These are phyloP conservation scores for Vinca minor DNA, from an alignment of 257 asterid genomes.

Conservation along the genomic window DNA sequence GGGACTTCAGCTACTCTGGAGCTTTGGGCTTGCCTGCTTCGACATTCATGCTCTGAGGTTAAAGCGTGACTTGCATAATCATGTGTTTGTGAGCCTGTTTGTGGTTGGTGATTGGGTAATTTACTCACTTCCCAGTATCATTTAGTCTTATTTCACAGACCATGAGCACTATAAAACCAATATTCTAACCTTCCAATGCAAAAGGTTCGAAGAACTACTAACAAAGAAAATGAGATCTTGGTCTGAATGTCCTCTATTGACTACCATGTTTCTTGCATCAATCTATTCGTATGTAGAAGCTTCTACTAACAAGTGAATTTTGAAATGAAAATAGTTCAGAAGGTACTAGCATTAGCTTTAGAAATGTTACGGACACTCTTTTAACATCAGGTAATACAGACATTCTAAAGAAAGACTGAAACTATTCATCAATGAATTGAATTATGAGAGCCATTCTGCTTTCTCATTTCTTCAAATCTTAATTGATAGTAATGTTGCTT, in stretches of 20 bases:
- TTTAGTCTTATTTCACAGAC: not conserved
- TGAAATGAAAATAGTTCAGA: not conserved
- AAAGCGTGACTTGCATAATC: slow-evolving; percentile 61
- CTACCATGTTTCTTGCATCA: not conserved
- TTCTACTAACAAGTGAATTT: not conserved
- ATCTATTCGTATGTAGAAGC: not conserved
- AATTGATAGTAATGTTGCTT: not conserved
- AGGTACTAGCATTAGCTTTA: not conserved
- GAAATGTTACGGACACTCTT: not conserved
- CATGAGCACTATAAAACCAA: not conserved
- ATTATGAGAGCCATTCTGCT: not conserved
- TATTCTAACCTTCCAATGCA: not conserved
- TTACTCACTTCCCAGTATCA: slow-evolving; percentile 17
- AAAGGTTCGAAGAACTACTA: not conserved
- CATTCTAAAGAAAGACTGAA: not conserved
- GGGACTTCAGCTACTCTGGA: slow-evolving; percentile 94
- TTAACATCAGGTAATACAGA: not conserved
- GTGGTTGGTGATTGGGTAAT: slow-evolving; percentile 93
- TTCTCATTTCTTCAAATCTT: not conserved
- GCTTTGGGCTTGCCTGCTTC: slow-evolving; percentile 77
- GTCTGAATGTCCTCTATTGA: not conserved
- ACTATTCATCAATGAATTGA: not conserved
- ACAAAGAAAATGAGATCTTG: too few relatives aligned
- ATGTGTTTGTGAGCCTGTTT: slow-evolving; percentile 59
- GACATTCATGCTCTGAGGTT: slow-evolving; percentile 79